phyloP scores from a whole-genome alignment of 306 rosid genomes.

The Canavalia gladiata region DNA sequence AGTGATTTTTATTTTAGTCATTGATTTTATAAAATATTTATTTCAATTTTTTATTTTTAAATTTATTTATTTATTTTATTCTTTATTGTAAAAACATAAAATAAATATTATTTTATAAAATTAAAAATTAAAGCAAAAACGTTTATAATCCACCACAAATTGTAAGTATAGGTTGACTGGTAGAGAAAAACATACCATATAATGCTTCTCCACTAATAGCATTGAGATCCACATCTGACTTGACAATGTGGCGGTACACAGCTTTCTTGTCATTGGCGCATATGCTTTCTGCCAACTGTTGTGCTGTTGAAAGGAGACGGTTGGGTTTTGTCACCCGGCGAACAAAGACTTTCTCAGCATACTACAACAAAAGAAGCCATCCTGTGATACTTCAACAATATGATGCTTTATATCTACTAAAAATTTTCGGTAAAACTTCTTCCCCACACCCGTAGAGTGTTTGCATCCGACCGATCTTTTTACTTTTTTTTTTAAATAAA shows the following conservation, averaged over 20 bases:
- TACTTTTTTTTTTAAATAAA: too few species aligned
- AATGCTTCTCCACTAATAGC: slow-evolving; percentile 46
- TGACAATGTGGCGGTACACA: slow-evolving; percentile 68
- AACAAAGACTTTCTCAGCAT: slow-evolving; percentile 70
- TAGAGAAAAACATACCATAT: slow-evolving; percentile 52
- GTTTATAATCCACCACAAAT: too few species aligned
- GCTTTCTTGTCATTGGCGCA: slow-evolving; percentile 74
- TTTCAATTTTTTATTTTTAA: too few species aligned
- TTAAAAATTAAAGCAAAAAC: too few species aligned
- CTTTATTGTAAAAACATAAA: too few species aligned
- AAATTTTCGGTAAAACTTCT: neutral
- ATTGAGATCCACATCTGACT: slow-evolving; percentile 64
- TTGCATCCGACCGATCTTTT: too few species aligned
- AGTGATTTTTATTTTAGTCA: too few species aligned
- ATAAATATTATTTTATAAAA: too few species aligned
- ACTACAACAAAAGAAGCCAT: slow-evolving; percentile 63
- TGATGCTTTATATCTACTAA: slow-evolving; percentile 29
- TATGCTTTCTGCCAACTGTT: slow-evolving; percentile 67
- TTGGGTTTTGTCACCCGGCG: slow-evolving; percentile 51
- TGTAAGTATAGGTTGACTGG: too few species aligned
- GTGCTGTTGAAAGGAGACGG: slow-evolving; percentile 50
- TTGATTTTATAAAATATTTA: too few species aligned
- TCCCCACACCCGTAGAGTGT: too few species aligned
- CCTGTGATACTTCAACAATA: slow-evolving; percentile 34
- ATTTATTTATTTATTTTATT: too few species aligned